These are phyloP conservation scores for Myxozyma neglecta DNA, from an alignment of 805 yeast species.

Conservation along the genomic window DNA sequence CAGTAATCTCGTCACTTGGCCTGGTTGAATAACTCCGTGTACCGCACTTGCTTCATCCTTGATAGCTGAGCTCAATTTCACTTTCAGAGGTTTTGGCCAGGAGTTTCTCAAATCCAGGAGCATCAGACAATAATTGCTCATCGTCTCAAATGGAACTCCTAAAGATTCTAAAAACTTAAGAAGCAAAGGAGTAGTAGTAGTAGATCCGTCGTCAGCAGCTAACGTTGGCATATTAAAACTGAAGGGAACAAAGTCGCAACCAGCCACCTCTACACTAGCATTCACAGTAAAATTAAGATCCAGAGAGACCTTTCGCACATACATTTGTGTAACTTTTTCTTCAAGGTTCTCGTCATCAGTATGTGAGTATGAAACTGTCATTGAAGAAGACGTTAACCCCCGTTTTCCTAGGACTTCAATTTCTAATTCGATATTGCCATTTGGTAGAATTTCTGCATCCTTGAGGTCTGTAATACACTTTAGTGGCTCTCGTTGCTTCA, in stretches of 20 bases:
- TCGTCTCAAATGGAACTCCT: conserved; percentile 38
- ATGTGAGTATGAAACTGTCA: conserved; percentile 65
- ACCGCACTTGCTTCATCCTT: neutral
- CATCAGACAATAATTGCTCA: conserved; percentile 58
- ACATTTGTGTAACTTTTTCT: conserved; percentile 36
- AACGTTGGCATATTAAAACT: conserved; percentile 24
- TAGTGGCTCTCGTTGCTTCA: conserved; percentile 60
- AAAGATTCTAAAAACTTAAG: conserved; percentile 18
- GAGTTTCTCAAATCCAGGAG: conserved; percentile 78
- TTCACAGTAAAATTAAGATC: conserved; percentile 71
- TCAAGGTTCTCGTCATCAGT: conserved; percentile 19
- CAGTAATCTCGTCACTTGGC: conserved; percentile 58
- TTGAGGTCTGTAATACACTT: conserved; percentile 42
- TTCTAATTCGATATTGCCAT: conserved; percentile 48
- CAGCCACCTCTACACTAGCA: conserved; percentile 70
- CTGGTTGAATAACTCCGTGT: conserved; percentile 43
- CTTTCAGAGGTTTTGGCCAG: conserved; percentile 58
- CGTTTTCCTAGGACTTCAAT: conserved; percentile 69
- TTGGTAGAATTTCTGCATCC: conserved; percentile 39
- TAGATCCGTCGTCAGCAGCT: neutral
- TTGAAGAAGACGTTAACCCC: conserved; percentile 64
- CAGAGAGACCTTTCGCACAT: conserved; percentile 59
- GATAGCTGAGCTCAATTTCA: conserved; percentile 32
- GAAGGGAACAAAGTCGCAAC: conserved; percentile 65
- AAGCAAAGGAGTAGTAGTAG: conserved; percentile 16